Conservation (phyloP, 441 rosid genomes). For the Theobroma grandiflorum region DNA sequence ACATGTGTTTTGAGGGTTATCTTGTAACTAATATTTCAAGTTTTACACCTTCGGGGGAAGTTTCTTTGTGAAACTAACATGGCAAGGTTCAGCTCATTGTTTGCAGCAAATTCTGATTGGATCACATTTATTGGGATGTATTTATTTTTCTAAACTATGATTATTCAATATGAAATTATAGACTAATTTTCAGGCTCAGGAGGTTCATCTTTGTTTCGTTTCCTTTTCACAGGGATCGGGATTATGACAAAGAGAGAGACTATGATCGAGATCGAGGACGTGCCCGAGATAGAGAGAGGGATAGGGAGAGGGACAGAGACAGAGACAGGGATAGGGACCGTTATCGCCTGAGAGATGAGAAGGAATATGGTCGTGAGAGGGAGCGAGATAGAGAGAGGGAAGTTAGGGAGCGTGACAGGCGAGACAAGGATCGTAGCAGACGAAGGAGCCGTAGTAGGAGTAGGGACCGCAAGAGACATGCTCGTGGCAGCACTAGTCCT, state of each 20-base stretch:
- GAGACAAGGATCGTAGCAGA: constrained; percentile 73
- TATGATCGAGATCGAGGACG: constrained; percentile 60
- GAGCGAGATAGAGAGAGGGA: constrained; percentile 67
- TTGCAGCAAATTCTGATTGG: neutral
- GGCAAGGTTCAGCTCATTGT: neutral
- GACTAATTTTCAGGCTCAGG: neutral
- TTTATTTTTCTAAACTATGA: neutral
- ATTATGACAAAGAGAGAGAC: constrained; percentile 50
- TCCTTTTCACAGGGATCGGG: constrained; percentile 39
- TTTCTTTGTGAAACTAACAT: neutral
- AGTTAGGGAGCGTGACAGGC: constrained; percentile 70
- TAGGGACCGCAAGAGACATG: constrained; percentile 79
- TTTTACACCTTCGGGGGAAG: neutral
- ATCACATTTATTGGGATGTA: neutral
- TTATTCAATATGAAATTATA: neutral
- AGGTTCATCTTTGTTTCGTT: constrained; percentile 25
- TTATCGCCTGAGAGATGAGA: constrained; percentile 62
- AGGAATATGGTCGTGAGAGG: constrained; percentile 66
- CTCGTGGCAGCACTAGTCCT: constrained; percentile 54
- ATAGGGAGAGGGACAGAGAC: constrained; percentile 56
- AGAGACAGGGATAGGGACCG: constrained; percentile 58
- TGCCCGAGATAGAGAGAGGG: constrained; percentile 44
- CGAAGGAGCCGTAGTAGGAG: constrained; percentile 69
- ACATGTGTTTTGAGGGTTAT: neutral
- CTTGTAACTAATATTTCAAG: neutral